Conservation (phyloP, 2,329 filamentous ascomycete genomes). For the Aspergillus sp. region DNA sequence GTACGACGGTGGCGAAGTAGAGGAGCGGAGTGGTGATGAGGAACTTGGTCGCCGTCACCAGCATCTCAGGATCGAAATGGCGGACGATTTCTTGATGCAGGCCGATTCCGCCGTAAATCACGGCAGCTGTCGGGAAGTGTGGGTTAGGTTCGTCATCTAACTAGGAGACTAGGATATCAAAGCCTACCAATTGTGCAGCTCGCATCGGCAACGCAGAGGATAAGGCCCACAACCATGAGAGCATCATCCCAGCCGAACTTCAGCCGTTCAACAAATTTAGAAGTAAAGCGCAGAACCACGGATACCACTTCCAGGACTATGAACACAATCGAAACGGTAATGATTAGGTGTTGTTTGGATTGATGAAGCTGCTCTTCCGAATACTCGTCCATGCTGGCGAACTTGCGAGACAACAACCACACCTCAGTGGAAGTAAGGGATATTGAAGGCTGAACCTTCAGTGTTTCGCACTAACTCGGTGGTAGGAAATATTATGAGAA, state of each 20-base stretch:
- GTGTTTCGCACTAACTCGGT: no score
- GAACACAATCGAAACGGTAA: not conserved
- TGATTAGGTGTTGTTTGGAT: not conserved
- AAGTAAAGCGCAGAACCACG: constrained; percentile 4
- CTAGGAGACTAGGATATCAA: no score
- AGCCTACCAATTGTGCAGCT: not conserved
- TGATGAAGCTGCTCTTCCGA: constrained; percentile 3
- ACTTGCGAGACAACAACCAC: no score
- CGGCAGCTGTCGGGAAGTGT: not conserved
- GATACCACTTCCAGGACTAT: constrained; percentile 6
- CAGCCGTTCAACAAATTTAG: constrained; percentile 3
- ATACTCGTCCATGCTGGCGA: not conserved
- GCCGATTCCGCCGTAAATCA: constrained; percentile 7
- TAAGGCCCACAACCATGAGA: not conserved
- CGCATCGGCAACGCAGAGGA: constrained; percentile 1
- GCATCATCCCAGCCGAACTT: constrained; percentile 7
- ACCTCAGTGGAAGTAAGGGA: no score
- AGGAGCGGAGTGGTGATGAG: constrained; percentile 4
- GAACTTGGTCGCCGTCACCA: not conserved
- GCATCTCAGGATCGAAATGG: not conserved
- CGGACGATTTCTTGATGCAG: constrained; percentile 1
- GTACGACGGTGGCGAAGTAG: constrained; percentile 2
- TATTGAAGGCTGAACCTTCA: no score
- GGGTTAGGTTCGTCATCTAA: not conserved
- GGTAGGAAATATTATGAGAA: no score